Base-by-base conservation (phyloP, 1,284 basidiomycete species). In the Trichosporon faecale region DNA sequence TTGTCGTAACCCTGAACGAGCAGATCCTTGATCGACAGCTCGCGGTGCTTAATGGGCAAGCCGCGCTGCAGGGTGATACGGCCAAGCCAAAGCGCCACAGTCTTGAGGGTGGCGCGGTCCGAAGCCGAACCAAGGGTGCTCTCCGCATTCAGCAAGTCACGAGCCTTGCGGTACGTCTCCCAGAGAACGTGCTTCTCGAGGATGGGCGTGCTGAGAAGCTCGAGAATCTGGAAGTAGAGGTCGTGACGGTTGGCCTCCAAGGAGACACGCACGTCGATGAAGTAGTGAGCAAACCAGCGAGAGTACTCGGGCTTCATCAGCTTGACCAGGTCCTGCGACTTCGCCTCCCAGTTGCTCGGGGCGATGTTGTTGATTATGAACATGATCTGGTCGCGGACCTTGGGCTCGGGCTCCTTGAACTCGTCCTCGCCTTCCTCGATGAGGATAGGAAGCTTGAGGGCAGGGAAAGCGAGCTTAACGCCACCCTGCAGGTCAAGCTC, bases 291-390 rank as follows among this genome's bases (percentile, higher is more conserved):
- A 80, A 99, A 97, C 97, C 97, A 99, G 69, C 91, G 88, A 46
- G 95, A 89, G 78, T 94, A 90, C 65, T 88, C 86, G 74, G 93
- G 90, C 64, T 91, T 88, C 82, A 95, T 95, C 69, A 91, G 85
- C 66, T 89, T 88, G 71, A 87, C 86, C 89, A 98, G 94, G 78
- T 97, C 95, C 55, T 85, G 82, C 40, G 95, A 85, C 84, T 98
- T 98, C 35, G 87, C 80, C 52, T 95, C 94, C 75, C 98, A 94
- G 81, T 99, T 99, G 83, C 87, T 93, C 3, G 94, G 92, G 0
- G 96, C 94, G 66, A 99, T 88, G 77, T 99, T 98, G 86, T 99
- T 99, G 84, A 99, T 90, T 77, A 98, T 94, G 87, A 99, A 99
- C 65, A 99, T 86, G 75, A 99, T 94, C 78, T 91, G 91, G 87